Percentiles rank a stretch among this genome's conserved stretches.
phyloP scores from a whole-genome alignment of 2,329 filamentous ascomycete species.

The Dothideomycetidae sp. region DNA sequence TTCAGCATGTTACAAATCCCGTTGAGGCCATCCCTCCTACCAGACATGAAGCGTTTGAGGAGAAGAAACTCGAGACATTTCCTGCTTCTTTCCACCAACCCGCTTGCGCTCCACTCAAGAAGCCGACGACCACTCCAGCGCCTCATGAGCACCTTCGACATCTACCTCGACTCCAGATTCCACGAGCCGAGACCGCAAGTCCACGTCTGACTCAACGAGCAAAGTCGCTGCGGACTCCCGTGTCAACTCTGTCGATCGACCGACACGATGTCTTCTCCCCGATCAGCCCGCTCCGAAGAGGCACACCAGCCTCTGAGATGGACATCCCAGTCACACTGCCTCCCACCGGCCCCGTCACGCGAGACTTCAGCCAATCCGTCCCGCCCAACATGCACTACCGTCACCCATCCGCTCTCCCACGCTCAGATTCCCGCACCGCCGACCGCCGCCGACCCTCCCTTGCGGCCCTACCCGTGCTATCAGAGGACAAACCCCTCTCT shows the following conservation, averaged over 20 bases:
- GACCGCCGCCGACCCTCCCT: constrained; percentile 53
- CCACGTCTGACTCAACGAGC: constrained; percentile 21
- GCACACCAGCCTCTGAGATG: constrained; percentile 78
- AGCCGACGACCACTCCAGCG: constrained; percentile 27
- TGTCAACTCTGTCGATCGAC: constrained; percentile 29
- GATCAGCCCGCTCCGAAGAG: constrained; percentile 45
- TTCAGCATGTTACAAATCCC: constrained; percentile 49
- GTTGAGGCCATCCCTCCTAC: constrained; percentile 52
- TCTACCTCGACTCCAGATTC: constrained; percentile 45
- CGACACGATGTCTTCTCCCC: constrained; percentile 36
- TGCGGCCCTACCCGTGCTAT: constrained; percentile 53
- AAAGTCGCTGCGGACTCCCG: constrained; percentile 14
- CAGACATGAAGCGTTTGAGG: constrained; percentile 34
- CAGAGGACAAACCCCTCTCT: constrained; percentile 28
- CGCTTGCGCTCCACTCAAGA: constrained; percentile 24
- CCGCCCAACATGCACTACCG: constrained; percentile 82
- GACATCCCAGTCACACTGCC: constrained; percentile 71
- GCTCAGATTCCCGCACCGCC: constrained; percentile 25
- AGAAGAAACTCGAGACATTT: constrained; percentile 36
- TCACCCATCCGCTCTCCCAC: constrained; percentile 24
- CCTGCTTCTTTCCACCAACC: constrained; percentile 20
- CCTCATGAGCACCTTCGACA: constrained; percentile 38
- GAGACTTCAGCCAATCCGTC: constrained; percentile 76
- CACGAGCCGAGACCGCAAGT: constrained; percentile 26
- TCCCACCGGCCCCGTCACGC: constrained; percentile 54